Evolutionary conservation across 257 asterid species (phyloP).

Genomic region (Plantago elongata): DNA sequence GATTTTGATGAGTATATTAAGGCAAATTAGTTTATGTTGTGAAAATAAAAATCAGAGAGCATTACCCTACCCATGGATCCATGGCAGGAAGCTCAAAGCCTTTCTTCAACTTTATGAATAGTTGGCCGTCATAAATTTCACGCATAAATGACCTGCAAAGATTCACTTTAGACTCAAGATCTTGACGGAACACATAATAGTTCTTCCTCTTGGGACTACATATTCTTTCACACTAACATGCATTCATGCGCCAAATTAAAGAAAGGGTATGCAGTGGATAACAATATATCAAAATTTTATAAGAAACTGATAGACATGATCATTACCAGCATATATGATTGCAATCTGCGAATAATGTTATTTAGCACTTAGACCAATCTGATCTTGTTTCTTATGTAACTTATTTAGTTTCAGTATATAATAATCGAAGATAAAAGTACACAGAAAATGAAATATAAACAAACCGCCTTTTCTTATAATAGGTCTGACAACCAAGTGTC

Average conservation of each 20-base stretch:
- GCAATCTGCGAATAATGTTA: no score
- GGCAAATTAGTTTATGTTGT: not conserved
- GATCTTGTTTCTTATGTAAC: not conserved
- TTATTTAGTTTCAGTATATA: no score
- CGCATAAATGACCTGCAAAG: slow-evolving; percentile 76
- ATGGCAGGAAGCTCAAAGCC: slow-evolving; percentile 82
- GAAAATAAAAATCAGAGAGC: slow-evolving; percentile 23
- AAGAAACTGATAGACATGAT: no score
- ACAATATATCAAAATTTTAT: no score
- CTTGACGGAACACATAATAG: not conserved
- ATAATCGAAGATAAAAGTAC: no score
- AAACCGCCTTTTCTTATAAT: no score
- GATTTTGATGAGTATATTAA: no score
- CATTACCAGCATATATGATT: no score
- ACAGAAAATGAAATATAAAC: no score
- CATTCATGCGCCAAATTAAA: not conserved
- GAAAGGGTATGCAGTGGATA: no score
- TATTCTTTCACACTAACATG: not conserved
- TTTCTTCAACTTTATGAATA: slow-evolving; percentile 78
- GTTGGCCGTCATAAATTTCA: slow-evolving; percentile 88
- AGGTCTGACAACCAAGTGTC: no score
- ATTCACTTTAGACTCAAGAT: slow-evolving; percentile 1
- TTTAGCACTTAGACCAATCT: not conserved
- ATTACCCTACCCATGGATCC: slow-evolving; percentile 94
- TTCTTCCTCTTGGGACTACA: not conserved